Conservation (phyloP, 2,329 filamentous ascomycete species). For the Plenodomus biglobosus region DNA sequence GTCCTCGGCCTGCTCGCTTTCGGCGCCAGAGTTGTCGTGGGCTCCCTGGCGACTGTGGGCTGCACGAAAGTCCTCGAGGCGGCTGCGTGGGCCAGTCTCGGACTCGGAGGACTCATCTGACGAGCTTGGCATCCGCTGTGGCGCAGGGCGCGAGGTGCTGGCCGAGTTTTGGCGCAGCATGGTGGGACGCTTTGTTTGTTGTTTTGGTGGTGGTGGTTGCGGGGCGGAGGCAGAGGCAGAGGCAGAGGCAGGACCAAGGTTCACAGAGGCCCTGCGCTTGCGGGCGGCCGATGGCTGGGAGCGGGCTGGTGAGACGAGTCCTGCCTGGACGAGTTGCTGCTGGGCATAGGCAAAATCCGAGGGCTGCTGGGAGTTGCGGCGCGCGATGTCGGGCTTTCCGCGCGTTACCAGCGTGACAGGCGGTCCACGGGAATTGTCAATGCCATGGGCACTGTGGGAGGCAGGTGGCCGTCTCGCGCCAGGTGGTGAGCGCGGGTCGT, state of each 20-base stretch:
- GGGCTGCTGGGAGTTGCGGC: conserved; percentile 31
- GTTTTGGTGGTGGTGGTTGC: conserved; percentile 2
- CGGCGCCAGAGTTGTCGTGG: conserved; percentile 17
- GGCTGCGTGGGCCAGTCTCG: conserved; percentile 33
- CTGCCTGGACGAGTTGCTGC: conserved; percentile 28
- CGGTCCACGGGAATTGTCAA: conserved; percentile 54
- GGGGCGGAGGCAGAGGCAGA: conserved; percentile 12
- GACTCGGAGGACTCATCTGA: conserved; percentile 36
- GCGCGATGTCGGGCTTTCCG: conserved; percentile 37
- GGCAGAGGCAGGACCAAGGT: conserved; percentile 13
- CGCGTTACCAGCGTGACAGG: conserved; percentile 55
- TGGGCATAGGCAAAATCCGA: conserved; percentile 33
- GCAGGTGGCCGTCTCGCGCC: conserved; percentile 48
- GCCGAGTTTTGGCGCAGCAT: conserved; percentile 25
- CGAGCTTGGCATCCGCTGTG: conserved; percentile 34
- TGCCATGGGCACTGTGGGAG: conserved; percentile 53
- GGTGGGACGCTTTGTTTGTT: conserved; percentile 15
- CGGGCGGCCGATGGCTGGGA: conserved; percentile 16
- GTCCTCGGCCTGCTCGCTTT: conserved; percentile 42
- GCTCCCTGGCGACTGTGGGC: conserved; percentile 21
- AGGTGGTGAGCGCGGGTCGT: conserved; percentile 36
- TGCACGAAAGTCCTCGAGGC: conserved; percentile 20
- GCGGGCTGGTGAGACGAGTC: conserved; percentile 28
- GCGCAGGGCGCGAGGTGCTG: conserved; percentile 17
- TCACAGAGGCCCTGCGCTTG: conserved; percentile 14